Percentiles rank a stretch among this genome's conserved stretches.
These are phyloP conservation scores for Lasiosphaeris hirsuta DNA, from an alignment of 495 filamentous ascomycete genomes.

Conservation along the genomic window DNA sequence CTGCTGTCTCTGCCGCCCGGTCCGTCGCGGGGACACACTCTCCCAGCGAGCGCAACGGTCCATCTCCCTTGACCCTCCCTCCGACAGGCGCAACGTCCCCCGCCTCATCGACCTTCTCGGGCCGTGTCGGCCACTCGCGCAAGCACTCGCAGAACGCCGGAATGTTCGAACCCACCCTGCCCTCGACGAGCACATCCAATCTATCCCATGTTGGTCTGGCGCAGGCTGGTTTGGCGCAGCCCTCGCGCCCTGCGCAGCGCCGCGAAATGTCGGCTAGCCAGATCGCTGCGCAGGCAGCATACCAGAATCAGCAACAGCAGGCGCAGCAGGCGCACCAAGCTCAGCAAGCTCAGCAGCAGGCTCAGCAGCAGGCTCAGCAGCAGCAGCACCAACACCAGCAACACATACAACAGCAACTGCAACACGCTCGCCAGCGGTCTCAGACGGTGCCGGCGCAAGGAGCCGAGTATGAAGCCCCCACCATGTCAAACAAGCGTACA, in stretches of 20 bases:
- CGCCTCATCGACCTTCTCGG: constrained; percentile 26
- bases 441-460: constrained; percentile 58
- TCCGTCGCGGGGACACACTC: constrained; percentile 31
- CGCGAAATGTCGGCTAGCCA: constrained; percentile 63
- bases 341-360: constrained; percentile 38
- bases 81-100: constrained; percentile 31
- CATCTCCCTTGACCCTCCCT: constrained; percentile 42
- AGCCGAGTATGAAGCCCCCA: constrained; percentile 30
- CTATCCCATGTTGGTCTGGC: constrained; percentile 45
- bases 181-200: constrained; percentile 59
- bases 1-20: constrained; percentile 36
- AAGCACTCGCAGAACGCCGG: constrained; percentile 73
- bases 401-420: constrained; percentile 31
- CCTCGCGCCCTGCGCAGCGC: constrained; percentile 42
- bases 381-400: constrained; percentile 31
- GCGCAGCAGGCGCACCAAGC: constrained; percentile 29
- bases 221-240: constrained; percentile 29
- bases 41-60: constrained; percentile 33
- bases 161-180: constrained; percentile 83
- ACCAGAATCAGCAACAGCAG: constrained; percentile 56
- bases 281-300: constrained; percentile 85
- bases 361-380: constrained; percentile 45
- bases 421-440: constrained; percentile 63
- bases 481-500: constrained; percentile 35
- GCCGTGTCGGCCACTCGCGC: constrained; percentile 40